These are phyloP conservation scores for Trichophaea hybrida DNA, from an alignment of 2,329 filamentous ascomycete genomes.

Conservation along the genomic window DNA sequence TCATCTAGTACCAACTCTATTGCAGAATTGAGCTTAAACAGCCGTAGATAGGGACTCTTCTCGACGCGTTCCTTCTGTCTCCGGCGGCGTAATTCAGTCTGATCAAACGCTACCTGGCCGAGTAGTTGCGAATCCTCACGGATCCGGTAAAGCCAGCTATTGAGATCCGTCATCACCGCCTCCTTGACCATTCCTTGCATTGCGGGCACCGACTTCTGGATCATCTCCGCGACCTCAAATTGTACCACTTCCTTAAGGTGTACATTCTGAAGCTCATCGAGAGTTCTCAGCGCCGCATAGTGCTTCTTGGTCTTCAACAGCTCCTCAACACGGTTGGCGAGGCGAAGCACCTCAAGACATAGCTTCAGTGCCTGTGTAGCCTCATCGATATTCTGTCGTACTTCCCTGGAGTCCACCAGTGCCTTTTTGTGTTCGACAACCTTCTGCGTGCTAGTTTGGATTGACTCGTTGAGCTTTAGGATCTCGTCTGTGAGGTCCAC, in stretches of 20 bases:
- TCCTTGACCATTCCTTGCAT: slow-evolving; percentile 89
- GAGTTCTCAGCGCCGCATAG: slow-evolving; percentile 80
- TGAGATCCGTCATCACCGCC: slow-evolving; percentile 90
- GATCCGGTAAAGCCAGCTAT: slow-evolving; percentile 91
- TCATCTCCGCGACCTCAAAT: slow-evolving; percentile 87
- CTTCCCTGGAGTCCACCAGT: slow-evolving; percentile 77
- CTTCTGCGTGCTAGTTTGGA: slow-evolving; percentile 87
- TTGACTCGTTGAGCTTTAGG: slow-evolving; percentile 79
- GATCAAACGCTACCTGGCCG: slow-evolving; percentile 91
- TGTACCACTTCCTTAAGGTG: slow-evolving; percentile 88
- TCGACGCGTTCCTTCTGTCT: slow-evolving; percentile 74
- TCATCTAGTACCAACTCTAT: slow-evolving; percentile 94
- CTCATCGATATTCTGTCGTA: slow-evolving; percentile 91
- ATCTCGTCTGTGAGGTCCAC: slow-evolving; percentile 82
- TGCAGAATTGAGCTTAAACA: slow-evolving; percentile 86
- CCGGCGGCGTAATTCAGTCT: slow-evolving; percentile 73
- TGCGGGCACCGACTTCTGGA: slow-evolving; percentile 85
- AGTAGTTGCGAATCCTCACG: slow-evolving; percentile 92
- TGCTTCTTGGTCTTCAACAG: slow-evolving; percentile 85
- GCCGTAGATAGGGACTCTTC: slow-evolving; percentile 53
- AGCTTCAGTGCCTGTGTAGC: slow-evolving; percentile 77
- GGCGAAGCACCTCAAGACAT: slow-evolving; percentile 77
- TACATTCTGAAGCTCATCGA: slow-evolving; percentile 93
- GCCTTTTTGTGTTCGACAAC: slow-evolving; percentile 88
- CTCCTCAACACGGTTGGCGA: slow-evolving; percentile 89